Evolutionary conservation across 805 yeast genomes (phyloP).

Genomic region (Saccharomycopsis selenospora): DNA sequence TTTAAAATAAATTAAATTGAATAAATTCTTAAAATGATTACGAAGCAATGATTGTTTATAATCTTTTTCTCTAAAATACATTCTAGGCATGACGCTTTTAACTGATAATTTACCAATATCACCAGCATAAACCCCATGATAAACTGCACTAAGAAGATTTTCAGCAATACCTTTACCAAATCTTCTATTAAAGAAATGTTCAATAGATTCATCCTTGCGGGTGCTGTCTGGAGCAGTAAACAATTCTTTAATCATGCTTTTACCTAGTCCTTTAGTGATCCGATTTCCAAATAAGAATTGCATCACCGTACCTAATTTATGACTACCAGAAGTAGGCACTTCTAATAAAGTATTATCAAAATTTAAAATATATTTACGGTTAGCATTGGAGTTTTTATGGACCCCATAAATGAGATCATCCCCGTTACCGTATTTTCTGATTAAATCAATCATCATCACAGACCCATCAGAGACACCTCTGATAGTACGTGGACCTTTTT

Average conservation of each 20-base stretch:
- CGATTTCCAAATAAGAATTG: slow-evolving; percentile 34
- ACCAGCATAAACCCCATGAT: slow-evolving; percentile 91
- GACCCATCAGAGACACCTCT: slow-evolving; percentile 81
- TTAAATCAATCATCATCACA: slow-evolving; percentile 53
- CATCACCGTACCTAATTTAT: background rate
- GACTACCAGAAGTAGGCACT: slow-evolving; percentile 37
- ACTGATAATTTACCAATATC: slow-evolving; percentile 56
- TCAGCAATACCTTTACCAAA: slow-evolving; percentile 47
- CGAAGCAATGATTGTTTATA: background rate
- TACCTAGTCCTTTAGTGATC: slow-evolving; percentile 37
- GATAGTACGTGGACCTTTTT: slow-evolving; percentile 88
- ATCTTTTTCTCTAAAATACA: slow-evolving; percentile 22
- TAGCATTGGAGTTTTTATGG: slow-evolving; percentile 51
- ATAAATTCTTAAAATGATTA: background rate
- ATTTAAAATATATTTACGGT: slow-evolving; percentile 60
- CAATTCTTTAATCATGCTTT: slow-evolving; percentile 41
- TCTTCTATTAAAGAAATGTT: slow-evolving; percentile 57
- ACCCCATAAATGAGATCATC: slow-evolving; percentile 50
- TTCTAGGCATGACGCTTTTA: slow-evolving; percentile 13
- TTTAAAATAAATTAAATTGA: background rate
- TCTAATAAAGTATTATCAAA: slow-evolving; percentile 40
- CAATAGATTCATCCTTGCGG: slow-evolving; percentile 61
- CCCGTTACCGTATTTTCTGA: slow-evolving; percentile 38
- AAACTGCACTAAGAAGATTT: slow-evolving; percentile 64
- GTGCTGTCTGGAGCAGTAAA: background rate